phyloP scores from a whole-genome alignment of 495 filamentous ascomycete species.

The Penicillium chermesinum region DNA sequence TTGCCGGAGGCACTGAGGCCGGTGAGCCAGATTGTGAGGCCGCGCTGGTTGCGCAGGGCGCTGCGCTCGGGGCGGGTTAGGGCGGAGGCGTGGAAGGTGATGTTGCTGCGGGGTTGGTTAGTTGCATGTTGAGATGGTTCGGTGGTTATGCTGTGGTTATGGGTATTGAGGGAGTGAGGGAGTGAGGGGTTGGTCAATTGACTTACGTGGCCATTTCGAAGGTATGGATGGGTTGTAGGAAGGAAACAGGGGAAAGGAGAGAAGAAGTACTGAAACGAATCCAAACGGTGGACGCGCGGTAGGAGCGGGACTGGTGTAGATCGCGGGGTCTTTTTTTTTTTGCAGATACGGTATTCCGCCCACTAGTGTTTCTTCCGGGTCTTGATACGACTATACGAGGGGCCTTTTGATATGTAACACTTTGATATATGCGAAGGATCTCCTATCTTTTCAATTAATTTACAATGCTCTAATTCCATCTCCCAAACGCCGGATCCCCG shows the following conservation, averaged over 20 bases:
- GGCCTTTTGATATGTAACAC: too few species aligned
- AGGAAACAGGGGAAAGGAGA: constrained; percentile 3
- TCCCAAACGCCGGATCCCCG: neutral
- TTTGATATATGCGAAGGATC: too few species aligned
- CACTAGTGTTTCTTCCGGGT: neutral
- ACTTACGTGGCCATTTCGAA: constrained; percentile 46
- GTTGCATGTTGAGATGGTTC: constrained; percentile 3
- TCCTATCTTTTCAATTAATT: neutral
- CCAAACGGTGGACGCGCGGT: constrained; percentile 9
- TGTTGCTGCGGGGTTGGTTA: constrained; percentile 61
- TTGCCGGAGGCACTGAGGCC: constrained; percentile 94
- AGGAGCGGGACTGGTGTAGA: constrained; percentile 15
- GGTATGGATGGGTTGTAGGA: constrained; percentile 13
- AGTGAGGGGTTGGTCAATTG: constrained; percentile 2
- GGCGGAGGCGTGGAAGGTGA: constrained; percentile 92
- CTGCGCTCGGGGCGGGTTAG: constrained; percentile 83
- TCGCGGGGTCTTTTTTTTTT: constrained; percentile 11
- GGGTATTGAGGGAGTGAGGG: neutral
- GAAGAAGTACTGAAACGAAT: constrained; percentile 12
- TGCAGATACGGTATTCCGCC: neutral
- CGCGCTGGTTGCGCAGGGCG: constrained; percentile 71
- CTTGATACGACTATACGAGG: constrained; percentile 1
- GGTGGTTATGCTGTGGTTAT: neutral
- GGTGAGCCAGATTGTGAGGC: constrained; percentile 96
- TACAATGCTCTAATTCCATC: neutral